Percentiles rank a stretch among this genome's conserved stretches.
phyloP scores from a whole-genome alignment of 116 monocot species.

The Iris pallida region DNA sequence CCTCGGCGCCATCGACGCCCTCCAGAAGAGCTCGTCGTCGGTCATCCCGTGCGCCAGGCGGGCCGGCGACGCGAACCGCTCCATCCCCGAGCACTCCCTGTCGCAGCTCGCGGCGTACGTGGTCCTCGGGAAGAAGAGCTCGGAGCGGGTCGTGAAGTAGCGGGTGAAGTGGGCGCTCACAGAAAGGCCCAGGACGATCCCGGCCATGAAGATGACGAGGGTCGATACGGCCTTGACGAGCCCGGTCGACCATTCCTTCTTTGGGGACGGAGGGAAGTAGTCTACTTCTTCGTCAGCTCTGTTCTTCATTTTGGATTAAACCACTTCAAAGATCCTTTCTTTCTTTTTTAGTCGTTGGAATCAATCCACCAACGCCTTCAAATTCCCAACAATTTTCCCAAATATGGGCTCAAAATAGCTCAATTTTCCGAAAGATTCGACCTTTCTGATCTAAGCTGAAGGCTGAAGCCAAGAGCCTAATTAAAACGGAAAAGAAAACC shows the following conservation, averaged over 20 bases:
- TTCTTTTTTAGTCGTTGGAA: too few species aligned
- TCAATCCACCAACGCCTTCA: too few species aligned
- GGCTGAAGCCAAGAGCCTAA: too few species aligned
- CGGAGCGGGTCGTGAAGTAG: constrained; percentile 23
- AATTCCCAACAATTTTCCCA: too few species aligned
- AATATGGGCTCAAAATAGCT: too few species aligned
- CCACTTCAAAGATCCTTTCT: neutral
- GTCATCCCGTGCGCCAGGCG: constrained; percentile 42
- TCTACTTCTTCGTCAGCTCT: constrained; percentile 20
- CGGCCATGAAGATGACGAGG: constrained; percentile 55
- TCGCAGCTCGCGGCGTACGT: constrained; percentile 25
- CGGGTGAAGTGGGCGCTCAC: constrained; percentile 24
- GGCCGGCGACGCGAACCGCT: constrained; percentile 27
- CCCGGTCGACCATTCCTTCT: constrained; percentile 39
- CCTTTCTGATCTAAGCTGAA: too few species aligned
- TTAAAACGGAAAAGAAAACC: too few species aligned
- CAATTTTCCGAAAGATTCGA: too few species aligned
- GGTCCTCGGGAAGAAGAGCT: constrained; percentile 36
- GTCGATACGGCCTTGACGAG: constrained; percentile 38
- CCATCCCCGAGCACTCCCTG: constrained; percentile 16
- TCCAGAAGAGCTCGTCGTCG: constrained; percentile 75
- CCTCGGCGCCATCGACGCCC: constrained; percentile 61
- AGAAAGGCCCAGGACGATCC: constrained; percentile 36
- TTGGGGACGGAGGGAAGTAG: constrained; percentile 19
- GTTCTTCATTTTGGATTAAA: neutral